These are phyloP conservation scores for Cicer bijugum DNA, from an alignment of 306 rosid genomes.

Conservation along the genomic window DNA sequence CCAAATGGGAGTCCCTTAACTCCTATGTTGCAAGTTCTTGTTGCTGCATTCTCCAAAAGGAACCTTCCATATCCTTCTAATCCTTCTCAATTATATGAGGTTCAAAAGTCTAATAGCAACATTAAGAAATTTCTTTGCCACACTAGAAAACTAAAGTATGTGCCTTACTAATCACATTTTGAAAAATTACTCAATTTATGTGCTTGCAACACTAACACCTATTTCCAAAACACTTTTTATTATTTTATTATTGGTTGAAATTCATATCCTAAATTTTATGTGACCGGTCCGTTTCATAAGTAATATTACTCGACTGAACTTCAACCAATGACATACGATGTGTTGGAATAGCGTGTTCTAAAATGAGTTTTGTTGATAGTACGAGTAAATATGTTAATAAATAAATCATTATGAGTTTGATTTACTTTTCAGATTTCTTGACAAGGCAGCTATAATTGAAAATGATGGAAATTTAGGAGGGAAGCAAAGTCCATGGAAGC, in stretches of 20 bases:
- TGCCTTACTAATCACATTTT: not conserved
- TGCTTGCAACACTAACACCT: not conserved
- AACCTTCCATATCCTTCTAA: constrained; percentile 64
- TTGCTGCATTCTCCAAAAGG: constrained; percentile 78
- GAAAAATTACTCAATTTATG: not conserved
- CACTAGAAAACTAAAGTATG: constrained; percentile 75
- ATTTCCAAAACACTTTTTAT: not conserved
- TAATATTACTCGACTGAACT: too few relatives aligned
- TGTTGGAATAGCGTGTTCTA: not conserved
- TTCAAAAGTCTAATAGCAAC: constrained; percentile 48
- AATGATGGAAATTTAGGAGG: constrained; percentile 42
- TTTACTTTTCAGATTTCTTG: constrained; percentile 66
- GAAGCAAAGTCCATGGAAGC: constrained; percentile 71
- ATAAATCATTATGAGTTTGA: constrained; percentile 6
- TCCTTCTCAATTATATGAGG: constrained; percentile 64
- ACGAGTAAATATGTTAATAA: too few relatives aligned
- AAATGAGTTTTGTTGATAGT: not conserved
- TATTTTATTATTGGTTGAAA: not conserved
- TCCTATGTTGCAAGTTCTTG: constrained; percentile 86
- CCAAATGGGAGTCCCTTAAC: constrained; percentile 88
- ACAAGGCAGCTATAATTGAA: constrained; percentile 83
- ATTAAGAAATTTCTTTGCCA: constrained; percentile 65
- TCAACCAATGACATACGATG: not conserved
- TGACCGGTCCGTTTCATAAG: not conserved
- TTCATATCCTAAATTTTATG: not conserved